A percentile compares a stretch with the other conserved stretches of the same genome.
These are phyloP conservation scores for Strobilomyces dryophilus DNA, from an alignment of 768 basidiomycete species.

Conservation along the genomic window DNA sequence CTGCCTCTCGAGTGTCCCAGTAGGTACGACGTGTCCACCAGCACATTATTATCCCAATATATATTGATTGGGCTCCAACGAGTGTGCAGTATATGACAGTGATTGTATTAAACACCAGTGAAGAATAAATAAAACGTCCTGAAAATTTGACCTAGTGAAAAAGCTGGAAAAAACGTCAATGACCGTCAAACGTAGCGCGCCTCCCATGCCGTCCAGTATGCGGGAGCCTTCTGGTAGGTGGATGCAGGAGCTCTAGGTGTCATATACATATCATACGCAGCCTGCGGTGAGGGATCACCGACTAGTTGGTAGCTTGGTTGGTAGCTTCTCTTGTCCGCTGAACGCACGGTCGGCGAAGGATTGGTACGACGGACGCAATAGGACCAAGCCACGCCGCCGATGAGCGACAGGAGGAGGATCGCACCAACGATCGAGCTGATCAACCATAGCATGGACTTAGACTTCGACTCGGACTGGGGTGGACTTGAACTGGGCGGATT, in stretches of 20 bases:
- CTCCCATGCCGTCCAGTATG: constrained; percentile 26
- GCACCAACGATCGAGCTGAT: constrained; percentile 16
- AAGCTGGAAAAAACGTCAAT: too few relatives aligned
- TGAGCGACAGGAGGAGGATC: constrained; percentile 7
- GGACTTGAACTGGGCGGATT: constrained; percentile 32
- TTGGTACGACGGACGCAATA: constrained; percentile 10
- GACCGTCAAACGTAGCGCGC: neutral
- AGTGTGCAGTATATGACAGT: too few relatives aligned
- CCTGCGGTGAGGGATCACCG: constrained; percentile 26
- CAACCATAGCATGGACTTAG: constrained; percentile 1
- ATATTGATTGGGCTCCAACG: too few relatives aligned
- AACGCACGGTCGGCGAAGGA: neutral
- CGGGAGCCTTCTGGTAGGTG: neutral
- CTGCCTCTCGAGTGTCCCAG: too few relatives aligned
- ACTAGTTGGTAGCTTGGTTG: constrained; percentile 18
- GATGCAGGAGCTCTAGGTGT: constrained; percentile 3
- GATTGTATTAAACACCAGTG: too few relatives aligned
- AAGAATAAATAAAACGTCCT: too few relatives aligned
- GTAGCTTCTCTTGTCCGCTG: too few relatives aligned
- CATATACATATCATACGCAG: constrained; percentile 28
- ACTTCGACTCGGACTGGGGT: constrained; percentile 19
- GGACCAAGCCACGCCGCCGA: neutral
- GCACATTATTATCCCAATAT: too few relatives aligned
- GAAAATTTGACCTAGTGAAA: too few relatives aligned
- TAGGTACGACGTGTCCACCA: too few relatives aligned